These are phyloP conservation scores for Emmonsiellopsis sp. DNA, from an alignment of 2,329 filamentous ascomycete genomes.

Conservation along the genomic window DNA sequence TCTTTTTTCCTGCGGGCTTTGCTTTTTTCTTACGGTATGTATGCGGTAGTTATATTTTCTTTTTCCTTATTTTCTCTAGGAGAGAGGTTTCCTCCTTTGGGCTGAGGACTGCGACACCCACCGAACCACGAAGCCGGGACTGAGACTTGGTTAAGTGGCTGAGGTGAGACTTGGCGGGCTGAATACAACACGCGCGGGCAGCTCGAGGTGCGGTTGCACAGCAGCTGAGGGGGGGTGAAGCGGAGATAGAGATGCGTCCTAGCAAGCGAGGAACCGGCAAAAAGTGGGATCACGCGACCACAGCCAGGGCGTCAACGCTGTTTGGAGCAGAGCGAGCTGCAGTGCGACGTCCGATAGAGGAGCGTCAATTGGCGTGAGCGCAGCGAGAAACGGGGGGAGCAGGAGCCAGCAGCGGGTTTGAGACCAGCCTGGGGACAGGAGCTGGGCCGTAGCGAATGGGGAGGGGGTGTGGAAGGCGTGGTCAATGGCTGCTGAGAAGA, in stretches of 20 bases:
- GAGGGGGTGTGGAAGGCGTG: background rate
- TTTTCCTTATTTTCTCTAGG: background rate
- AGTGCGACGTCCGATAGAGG: slow-evolving; percentile 1
- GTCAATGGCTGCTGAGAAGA: background rate
- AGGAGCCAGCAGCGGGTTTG: background rate
- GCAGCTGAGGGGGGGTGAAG: background rate
- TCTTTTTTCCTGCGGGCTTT: background rate
- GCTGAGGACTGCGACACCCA: background rate
- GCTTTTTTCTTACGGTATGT: background rate
- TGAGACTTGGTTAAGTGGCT: background rate
- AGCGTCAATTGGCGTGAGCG: background rate
- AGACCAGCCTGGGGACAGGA: background rate
- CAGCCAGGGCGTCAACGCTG: slow-evolving; percentile 1
- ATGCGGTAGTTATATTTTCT: background rate
- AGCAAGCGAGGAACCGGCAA: background rate
- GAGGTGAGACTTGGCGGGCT: background rate
- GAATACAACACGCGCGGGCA: slow-evolving; percentile 2
- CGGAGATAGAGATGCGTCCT: background rate
- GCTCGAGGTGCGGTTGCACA: slow-evolving; percentile 2
- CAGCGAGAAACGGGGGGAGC: background rate
- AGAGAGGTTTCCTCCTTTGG: too few species aligned
- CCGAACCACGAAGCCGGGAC: background rate
- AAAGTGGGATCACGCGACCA: slow-evolving; percentile 3
- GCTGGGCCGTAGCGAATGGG: background rate
- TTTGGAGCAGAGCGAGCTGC: background rate